These are phyloP conservation scores for Pistacia integerrima DNA, from an alignment of 345 rosid species.

Conservation along the genomic window DNA sequence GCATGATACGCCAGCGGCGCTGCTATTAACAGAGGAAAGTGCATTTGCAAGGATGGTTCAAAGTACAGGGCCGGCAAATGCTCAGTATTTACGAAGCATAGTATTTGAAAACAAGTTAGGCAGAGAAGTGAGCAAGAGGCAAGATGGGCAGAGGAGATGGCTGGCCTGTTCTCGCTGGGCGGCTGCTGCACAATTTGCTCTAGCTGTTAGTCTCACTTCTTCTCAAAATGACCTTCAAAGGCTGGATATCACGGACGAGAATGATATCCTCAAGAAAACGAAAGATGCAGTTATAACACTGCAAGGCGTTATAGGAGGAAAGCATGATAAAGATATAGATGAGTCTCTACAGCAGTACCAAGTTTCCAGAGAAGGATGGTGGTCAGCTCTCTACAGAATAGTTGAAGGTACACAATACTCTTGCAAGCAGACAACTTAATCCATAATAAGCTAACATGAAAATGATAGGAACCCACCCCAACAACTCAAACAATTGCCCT, in stretches of 20 bases:
- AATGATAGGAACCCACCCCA: too few species aligned
- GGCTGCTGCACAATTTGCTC: constrained; percentile 56
- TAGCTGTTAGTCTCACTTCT: constrained; percentile 52
- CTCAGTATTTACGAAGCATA: constrained; percentile 64
- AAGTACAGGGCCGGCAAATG: constrained; percentile 77
- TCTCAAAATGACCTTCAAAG: constrained; percentile 49
- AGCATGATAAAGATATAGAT: constrained; percentile 48
- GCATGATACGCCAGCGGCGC: constrained; percentile 61
- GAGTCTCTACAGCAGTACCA: constrained; percentile 36
- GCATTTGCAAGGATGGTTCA: constrained; percentile 75
- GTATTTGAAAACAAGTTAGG: constrained; percentile 39
- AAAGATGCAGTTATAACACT: constrained; percentile 55
- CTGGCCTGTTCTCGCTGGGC: constrained; percentile 57
- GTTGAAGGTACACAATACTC: constrained; percentile 47
- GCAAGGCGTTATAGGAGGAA: constrained; percentile 56
- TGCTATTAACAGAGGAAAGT: constrained; percentile 59
- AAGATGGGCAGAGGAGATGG: constrained; percentile 31
- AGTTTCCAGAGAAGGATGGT: constrained; percentile 57
- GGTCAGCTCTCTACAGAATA: constrained; percentile 60
- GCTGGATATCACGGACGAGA: constrained; percentile 35
- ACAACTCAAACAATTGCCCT: too few species aligned
- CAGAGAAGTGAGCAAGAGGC: constrained; percentile 16
- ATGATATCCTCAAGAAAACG: constrained; percentile 46
- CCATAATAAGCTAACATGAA: not conserved
- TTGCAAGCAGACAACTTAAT: not conserved